These are phyloP conservation scores for Immersiella caudata DNA, from an alignment of 495 filamentous ascomycete genomes.

Conservation along the genomic window DNA sequence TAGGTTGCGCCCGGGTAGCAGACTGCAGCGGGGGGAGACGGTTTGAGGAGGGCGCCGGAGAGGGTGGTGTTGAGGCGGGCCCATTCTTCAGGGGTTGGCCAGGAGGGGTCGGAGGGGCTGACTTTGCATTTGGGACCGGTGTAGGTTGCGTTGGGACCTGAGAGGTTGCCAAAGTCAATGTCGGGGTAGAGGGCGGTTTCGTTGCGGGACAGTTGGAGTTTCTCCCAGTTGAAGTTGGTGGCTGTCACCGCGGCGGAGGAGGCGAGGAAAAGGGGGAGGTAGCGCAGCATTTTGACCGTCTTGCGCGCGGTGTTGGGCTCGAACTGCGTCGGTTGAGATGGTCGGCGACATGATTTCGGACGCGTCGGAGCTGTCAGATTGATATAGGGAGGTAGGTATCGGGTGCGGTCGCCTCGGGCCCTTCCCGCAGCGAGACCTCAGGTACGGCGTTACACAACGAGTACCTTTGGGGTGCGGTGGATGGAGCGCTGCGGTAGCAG, in stretches of 20 bases:
- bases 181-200: slow-evolving; percentile 38
- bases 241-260: neutral
- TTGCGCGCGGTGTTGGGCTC: neutral
- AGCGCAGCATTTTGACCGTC: slow-evolving; percentile 8
- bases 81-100: slow-evolving; percentile 52
- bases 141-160: slow-evolving; percentile 3
- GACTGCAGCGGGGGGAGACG: slow-evolving; percentile 51
- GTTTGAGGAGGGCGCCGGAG: slow-evolving; percentile 52
- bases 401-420: neutral
- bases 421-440: neutral
- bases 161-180: slow-evolving; percentile 40
- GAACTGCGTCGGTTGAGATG: neutral
- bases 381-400: neutral
- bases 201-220: slow-evolving; percentile 33
- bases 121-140: slow-evolving; percentile 45
- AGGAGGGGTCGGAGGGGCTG: slow-evolving; percentile 51
- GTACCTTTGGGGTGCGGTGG: neutral
- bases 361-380: too few species aligned
- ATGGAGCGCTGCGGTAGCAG: neutral
- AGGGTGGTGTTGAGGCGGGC: slow-evolving; percentile 46
- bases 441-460: neutral
- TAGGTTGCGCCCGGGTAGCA: slow-evolving; percentile 55
- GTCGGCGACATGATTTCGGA: too few species aligned
- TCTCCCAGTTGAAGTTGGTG: slow-evolving; percentile 34
- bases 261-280: slow-evolving; percentile 4